phyloP scores from a whole-genome alignment of 225 moss, liverwort and hornwort genomes.

The Antitrichia curtipendula region DNA sequence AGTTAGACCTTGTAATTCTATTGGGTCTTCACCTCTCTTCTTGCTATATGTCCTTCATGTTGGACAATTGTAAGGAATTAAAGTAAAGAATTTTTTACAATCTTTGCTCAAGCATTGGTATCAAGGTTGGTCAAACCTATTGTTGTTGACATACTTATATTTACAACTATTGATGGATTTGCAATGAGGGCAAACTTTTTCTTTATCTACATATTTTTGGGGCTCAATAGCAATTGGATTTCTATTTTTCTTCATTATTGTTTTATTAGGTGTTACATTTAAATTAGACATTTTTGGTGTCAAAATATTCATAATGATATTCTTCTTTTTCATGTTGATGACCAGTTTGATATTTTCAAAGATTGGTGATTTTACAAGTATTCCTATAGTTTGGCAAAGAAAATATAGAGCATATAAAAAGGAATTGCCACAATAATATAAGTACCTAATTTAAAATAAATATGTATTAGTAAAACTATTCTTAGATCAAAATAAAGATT shows the following conservation, averaged over 20 bases:
- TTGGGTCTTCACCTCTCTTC: neutral
- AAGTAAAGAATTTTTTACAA: neutral
- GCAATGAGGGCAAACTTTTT: neutral
- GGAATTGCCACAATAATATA: neutral
- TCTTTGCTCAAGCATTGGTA: neutral
- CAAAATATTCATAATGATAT: accelerated
- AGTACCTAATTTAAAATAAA: neutral
- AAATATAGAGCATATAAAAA: neutral
- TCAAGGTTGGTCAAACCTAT: neutral
- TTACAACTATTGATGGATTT: neutral
- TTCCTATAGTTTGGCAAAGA: neutral
- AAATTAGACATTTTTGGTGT: neutral
- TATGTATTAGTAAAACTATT: neutral
- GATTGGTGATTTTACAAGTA: neutral
- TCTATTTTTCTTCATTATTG: neutral
- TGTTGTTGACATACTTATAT: neutral
- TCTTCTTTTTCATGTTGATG: no score
- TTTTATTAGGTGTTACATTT: neutral
- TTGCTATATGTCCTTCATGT: neutral
- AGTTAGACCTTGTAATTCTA: neutral
- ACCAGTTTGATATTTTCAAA: no score
- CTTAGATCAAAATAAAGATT: neutral
- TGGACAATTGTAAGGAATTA: neutral
- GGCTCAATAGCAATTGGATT: neutral
- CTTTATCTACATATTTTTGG: accelerated